Evolutionary conservation across 306 rosid genomes (phyloP).

Genomic region (Pyrus pyrifolia): DNA sequence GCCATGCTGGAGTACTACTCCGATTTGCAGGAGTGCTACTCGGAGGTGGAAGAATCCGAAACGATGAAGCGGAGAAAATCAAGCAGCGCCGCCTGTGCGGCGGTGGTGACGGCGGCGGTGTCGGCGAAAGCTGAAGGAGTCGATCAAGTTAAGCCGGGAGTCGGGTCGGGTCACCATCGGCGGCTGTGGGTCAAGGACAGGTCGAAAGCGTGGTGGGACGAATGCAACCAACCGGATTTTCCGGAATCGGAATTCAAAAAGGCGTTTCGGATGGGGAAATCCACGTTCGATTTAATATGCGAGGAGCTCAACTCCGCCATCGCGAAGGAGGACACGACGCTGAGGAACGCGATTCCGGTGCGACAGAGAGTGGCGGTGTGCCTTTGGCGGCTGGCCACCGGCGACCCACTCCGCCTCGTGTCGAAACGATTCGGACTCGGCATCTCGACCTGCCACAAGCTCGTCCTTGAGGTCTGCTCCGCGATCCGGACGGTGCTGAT

Average conservation of each 20-base stretch:
- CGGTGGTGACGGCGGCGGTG: slow-evolving; percentile 6
- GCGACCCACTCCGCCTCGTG: slow-evolving; percentile 83
- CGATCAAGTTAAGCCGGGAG: slow-evolving; percentile 21
- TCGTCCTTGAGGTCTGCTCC: slow-evolving; percentile 85
- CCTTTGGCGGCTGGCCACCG: slow-evolving; percentile 88
- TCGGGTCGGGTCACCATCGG: slow-evolving; percentile 37
- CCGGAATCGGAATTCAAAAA: slow-evolving; percentile 80
- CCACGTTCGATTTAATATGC: slow-evolving; percentile 73
- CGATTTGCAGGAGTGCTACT: slow-evolving; percentile 32
- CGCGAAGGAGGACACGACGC: slow-evolving; percentile 76
- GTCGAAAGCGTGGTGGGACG: slow-evolving; percentile 98
- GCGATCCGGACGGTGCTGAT: slow-evolving; percentile 76
- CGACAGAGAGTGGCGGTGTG: slow-evolving; percentile 88
- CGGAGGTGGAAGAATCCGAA: slow-evolving; percentile 49
- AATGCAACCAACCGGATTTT: slow-evolving; percentile 67
- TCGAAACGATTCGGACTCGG: slow-evolving; percentile 82
- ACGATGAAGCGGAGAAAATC: slow-evolving; percentile 42
- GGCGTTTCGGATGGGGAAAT: slow-evolving; percentile 76
- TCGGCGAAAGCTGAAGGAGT: slow-evolving; percentile 13
- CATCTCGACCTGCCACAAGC: slow-evolving; percentile 87
- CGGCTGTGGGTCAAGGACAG: slow-evolving; percentile 93
- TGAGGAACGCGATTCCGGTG: slow-evolving; percentile 83
- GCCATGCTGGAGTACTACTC: slow-evolving; percentile 46
- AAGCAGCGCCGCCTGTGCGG: slow-evolving; percentile 26
- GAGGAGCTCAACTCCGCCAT: slow-evolving; percentile 78